These are phyloP conservation scores for Pholiota conissans DNA, from an alignment of 768 basidiomycete genomes.

Conservation along the genomic window DNA sequence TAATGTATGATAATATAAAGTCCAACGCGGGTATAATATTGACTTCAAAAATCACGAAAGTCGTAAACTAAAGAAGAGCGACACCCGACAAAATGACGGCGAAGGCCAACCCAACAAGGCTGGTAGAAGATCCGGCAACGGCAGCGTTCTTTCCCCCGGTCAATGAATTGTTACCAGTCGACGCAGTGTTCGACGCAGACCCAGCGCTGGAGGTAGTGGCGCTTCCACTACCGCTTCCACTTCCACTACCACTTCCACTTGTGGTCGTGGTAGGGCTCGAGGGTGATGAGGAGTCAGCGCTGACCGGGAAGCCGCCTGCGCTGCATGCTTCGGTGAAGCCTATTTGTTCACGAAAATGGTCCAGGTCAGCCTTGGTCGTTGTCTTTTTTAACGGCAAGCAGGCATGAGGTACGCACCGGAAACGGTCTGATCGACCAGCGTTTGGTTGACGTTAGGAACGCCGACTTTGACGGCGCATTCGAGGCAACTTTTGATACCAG, in stretches of 20 bases:
- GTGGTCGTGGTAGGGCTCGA: background rate
- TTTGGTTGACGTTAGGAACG: slow-evolving; percentile 8
- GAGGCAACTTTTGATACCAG: slow-evolving; percentile 10
- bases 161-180: background rate
- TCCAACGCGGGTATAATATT: too few species aligned
- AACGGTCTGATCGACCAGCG: slow-evolving; percentile 9
- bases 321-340: background rate
- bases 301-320: background rate
- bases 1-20: too few species aligned
- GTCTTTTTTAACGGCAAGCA: background rate
- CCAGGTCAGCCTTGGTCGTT: too few species aligned
- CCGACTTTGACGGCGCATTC: slow-evolving; percentile 10
- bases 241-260: background rate
- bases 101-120: background rate
- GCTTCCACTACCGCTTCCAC: background rate
- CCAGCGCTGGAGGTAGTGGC: background rate
- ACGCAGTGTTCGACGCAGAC: background rate
- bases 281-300: background rate
- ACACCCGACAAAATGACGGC: background rate
- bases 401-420: slow-evolving; percentile 2
- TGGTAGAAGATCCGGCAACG: background rate
- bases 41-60: too few species aligned
- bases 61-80: background rate
- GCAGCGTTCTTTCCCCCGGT: background rate
- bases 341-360: background rate